These are phyloP conservation scores for Dendrocalamus latiflorus DNA, from an alignment of 202 grass and related monocot species.

Conservation along the genomic window DNA sequence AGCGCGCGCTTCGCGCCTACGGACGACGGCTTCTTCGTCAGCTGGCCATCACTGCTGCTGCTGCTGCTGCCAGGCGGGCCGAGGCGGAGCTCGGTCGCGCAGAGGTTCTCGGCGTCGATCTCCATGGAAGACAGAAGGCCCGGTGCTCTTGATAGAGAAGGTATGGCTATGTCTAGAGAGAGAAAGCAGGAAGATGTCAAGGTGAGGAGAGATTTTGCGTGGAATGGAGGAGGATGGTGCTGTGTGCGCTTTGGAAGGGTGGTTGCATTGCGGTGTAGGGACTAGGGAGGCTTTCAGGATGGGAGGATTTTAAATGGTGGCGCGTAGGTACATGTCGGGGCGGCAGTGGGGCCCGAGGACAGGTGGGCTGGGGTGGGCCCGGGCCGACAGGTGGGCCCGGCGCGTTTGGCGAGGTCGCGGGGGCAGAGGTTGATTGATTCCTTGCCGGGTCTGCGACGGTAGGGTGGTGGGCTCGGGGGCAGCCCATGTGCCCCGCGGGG, in stretches of 20 bases:
- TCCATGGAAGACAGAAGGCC: constrained; percentile 34
- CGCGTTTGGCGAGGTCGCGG: constrained; percentile 3
- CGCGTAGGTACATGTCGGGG: constrained; percentile 11
- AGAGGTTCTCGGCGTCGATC: constrained; percentile 50
- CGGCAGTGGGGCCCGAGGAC: constrained; percentile 3
- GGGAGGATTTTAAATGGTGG: constrained; percentile 34
- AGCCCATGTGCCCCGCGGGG: constrained; percentile 33
- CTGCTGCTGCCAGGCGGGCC: constrained; percentile 42
- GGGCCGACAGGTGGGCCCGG: constrained; percentile 33
- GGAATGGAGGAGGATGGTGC: background rate
- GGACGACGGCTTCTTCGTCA: constrained; percentile 11
- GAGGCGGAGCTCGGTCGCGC: constrained; percentile 79
- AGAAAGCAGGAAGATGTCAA: background rate
- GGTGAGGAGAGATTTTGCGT: background rate
- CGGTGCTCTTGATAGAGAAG: no score
- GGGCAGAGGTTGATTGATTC: constrained; percentile 3
- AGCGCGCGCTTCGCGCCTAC: constrained; percentile 23
- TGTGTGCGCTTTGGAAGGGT: background rate
- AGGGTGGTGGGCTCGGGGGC: constrained; percentile 14
- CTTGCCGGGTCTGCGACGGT: constrained; percentile 27
- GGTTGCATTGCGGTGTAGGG: no score
- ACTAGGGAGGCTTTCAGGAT: no score
- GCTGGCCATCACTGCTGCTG: background rate
- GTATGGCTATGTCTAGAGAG: background rate
- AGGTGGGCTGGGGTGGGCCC: constrained; percentile 26